Percentiles rank a stretch among this genome's conserved stretches.
These are phyloP conservation scores for Jamesozyma lodderae DNA, from an alignment of 805 yeast species.

Conservation along the genomic window DNA sequence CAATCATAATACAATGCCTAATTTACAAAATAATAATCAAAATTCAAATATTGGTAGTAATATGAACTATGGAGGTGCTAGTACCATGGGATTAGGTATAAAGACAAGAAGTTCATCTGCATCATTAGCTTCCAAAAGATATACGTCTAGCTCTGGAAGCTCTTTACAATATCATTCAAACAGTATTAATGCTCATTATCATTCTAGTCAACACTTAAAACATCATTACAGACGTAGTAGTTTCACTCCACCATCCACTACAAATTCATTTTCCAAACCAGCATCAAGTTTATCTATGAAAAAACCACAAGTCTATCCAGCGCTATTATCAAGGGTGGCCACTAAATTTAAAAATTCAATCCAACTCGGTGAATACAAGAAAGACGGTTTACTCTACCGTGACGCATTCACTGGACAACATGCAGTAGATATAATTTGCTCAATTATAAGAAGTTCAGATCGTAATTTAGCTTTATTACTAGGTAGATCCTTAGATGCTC, in stretches of 20 bases:
- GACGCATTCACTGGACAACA: conserved; percentile 90
- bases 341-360: conserved; percentile 61
- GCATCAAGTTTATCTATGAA: conserved; percentile 34
- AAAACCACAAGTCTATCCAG: conserved; percentile 79
- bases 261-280: conserved; percentile 40
- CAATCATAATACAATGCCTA: neutral
- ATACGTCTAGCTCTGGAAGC: conserved; percentile 27
- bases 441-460: conserved; percentile 81
- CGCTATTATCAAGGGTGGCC: conserved; percentile 79
- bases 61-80: neutral
- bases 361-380: conserved; percentile 66
- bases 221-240: conserved; percentile 11
- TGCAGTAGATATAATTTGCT: conserved; percentile 85
- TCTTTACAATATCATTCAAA: conserved; percentile 8
- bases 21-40: too few species aligned
- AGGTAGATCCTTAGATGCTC: conserved; percentile 91
- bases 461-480: conserved; percentile 79
- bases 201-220: conserved; percentile 1
- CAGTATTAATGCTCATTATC: conserved; percentile 11
- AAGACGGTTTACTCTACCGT: conserved; percentile 85
- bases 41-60: neutral
- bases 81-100: conserved; percentile 30
- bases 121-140: conserved; percentile 28
- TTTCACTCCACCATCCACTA: conserved; percentile 18
- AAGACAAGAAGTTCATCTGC: conserved; percentile 42